Evolutionary conservation across 108 stramenopile species (phyloP), one percentile per base, ranked within the genome.

Genomic region (Aurantiochytrium sp.): DNA sequence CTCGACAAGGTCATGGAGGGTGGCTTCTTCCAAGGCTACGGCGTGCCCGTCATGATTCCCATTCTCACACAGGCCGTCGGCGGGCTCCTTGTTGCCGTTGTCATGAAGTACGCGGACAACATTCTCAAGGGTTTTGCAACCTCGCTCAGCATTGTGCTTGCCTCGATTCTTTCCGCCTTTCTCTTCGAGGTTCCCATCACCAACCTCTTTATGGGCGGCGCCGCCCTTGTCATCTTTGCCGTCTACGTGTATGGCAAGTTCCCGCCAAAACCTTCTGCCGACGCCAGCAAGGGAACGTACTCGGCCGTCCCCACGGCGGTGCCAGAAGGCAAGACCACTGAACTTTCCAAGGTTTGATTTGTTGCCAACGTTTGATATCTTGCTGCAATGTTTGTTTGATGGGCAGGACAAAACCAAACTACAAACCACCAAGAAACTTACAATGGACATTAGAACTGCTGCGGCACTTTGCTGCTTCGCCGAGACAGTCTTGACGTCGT

Each of bases 81-180:
- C 6, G 99, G 98, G 8, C 91, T 99, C 60, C 96, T 99, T 51
- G 97, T 98, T 71, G 98, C 97, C 8, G 96, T 98, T 6, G 97
- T 98, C 23, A 96, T 98, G 16, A 98, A 97, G 92, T 98, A 98
- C 91, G 97, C 98, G 16, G 97, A 98, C 94, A 98, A 98, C 91
- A 97, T 98, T 12, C 88, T 97, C 89, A 98, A 98, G 89, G 96
- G 96, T 19, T 99, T 98, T 91, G 99, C 98, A 4, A 95, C 97
- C 3, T 96, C 97, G 5, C 96, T 99, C 71, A 95, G 95, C 72
- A 99, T 99, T 47, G 89, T 99, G 23, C 90, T 96, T n/a, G 95
- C 96, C 42, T 97, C 96, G 89, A 88, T 97, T 28, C 88, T 99
- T 58, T 97, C 96, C 60, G 93, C 95, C 5, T 60, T 97, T 18